Evolutionary conservation across 2,329 filamentous ascomycete genomes (phyloP), one percentile per base, ranked within the genome.

Genomic region (Xylariaceae sp.): DNA sequence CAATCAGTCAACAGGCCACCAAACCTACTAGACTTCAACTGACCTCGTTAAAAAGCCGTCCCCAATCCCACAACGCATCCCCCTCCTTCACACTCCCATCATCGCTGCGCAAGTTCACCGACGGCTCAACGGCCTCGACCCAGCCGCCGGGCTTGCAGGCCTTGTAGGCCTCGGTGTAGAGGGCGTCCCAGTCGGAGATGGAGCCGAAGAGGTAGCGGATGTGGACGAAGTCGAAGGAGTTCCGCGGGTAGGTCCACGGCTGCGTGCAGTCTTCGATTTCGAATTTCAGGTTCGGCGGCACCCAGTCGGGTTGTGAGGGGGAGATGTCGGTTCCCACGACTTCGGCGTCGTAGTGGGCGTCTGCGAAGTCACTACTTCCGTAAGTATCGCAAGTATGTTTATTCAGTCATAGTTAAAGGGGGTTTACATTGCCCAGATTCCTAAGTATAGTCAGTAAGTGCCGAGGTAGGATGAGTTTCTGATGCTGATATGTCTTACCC

Each of bases 201-300:
- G 77, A 76, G 49, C 83, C 83, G 2, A 78, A 73, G 64, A 85
- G 73, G 65, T 82, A 75, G 48, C 80, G 78, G 3, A 79, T 78
- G 68, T 85, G 83, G 59, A 87, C 79, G 65, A 80, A 82, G 71
- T 86, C 82, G 67, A 83, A 82, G 10, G 50, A 37, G 34, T 63
- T 30, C 1, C 15, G 60, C 8, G 48, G 17, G 59, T 72, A 82
- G 73, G 73, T 83, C 73, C 74, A 77, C 1, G 72, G 70, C 37
- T 71, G 76, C 66, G 83, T 82, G 51, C 82, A 80, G 65, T 88
- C 83, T 68, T 87, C 84, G 51, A 87, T 79, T 62, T 85, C 77
- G 64, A 87, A 88, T 62, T 82, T 79, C 42, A 86, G 80, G 65
- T 87, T 88, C 48, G 78, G 76, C 2, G 84, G 83, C 2, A 85